Conservation (phyloP, 345 rosid species). For the Brassica juncea region DNA sequence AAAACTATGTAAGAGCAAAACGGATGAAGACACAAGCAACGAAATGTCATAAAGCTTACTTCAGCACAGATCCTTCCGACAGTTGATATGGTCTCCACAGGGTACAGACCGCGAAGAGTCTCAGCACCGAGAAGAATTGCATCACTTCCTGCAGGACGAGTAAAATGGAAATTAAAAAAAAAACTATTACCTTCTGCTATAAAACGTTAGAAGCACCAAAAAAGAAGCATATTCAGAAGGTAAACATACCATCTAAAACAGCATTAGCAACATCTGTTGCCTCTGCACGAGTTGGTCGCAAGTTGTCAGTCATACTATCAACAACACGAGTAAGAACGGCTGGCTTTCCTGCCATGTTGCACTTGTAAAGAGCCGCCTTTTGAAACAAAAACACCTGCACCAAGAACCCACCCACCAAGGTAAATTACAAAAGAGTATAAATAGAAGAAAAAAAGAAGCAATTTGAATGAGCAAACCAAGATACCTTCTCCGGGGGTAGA, state of each 20-base stretch:
- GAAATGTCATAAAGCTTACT: slow-evolving; percentile 43
- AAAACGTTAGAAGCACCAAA: neutral
- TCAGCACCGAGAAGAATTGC: slow-evolving; percentile 97
- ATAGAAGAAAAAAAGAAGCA: neutral
- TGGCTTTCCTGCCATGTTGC: slow-evolving; percentile 98
- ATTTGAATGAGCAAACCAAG: slow-evolving; percentile 25
- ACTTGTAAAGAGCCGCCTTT: slow-evolving; percentile 83
- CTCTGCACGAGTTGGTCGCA: slow-evolving; percentile 99
- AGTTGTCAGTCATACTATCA: slow-evolving; percentile 96
- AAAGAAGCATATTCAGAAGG: neutral
- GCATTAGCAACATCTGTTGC: slow-evolving; percentile 99
- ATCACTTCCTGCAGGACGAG: slow-evolving; percentile 65
- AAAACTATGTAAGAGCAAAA: slow-evolving; percentile 1
- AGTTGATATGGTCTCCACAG: slow-evolving; percentile 76
- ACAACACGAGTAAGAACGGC: slow-evolving; percentile 89
- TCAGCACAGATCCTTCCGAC: slow-evolving; percentile 93
- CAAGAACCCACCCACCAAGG: slow-evolving; percentile 11
- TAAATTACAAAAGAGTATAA: neutral
- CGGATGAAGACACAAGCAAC: neutral
- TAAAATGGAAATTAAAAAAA: neutral
- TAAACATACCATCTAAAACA: slow-evolving; percentile 77
- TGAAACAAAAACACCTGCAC: slow-evolving; percentile 89
- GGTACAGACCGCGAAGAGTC: slow-evolving; percentile 93
- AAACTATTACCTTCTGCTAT: neutral
- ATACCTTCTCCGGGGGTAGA: slow-evolving; percentile 97